Evolutionary conservation across 441 rosid species (phyloP).

Genomic region (Mallotus repandus): DNA sequence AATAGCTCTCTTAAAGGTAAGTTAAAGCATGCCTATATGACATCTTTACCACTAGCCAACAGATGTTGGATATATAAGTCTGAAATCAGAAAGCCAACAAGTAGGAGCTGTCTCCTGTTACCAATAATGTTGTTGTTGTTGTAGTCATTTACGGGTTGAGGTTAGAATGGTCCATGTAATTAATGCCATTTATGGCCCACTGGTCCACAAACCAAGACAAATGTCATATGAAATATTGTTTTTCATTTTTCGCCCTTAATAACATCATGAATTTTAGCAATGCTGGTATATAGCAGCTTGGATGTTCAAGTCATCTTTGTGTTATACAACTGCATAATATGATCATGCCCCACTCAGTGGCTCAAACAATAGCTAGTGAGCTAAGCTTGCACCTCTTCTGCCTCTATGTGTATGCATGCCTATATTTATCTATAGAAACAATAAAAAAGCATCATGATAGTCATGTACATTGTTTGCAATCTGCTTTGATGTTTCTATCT

Average conservation of each 20-base stretch:
- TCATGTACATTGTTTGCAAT: conserved; percentile 62
- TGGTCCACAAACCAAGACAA: not conserved
- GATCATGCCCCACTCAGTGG: not conserved
- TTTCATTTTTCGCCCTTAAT: not conserved
- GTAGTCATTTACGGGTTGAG: not conserved
- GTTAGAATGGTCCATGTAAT: not conserved
- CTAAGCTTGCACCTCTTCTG: not conserved
- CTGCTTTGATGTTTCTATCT: conserved; percentile 60
- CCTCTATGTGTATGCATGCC: not conserved
- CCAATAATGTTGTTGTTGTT: not conserved
- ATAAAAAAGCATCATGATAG: conserved; percentile 13
- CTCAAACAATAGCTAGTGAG: not conserved
- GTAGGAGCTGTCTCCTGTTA: not conserved
- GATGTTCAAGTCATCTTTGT: not conserved
- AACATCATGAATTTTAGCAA: not conserved
- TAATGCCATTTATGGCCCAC: not conserved
- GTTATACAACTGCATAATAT: not conserved
- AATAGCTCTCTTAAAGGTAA: not conserved
- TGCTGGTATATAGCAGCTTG: not conserved
- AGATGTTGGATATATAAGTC: not conserved
- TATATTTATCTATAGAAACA: conserved; percentile 3
- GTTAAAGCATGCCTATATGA: not conserved
- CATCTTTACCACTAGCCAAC: not conserved
- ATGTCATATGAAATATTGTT: not conserved
- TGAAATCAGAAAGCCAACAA: not conserved